A percentile compares a stretch with the other conserved stretches of the same genome.
These are phyloP conservation scores for Pseudogymnoascus sp. DNA, from an alignment of 2,329 filamentous ascomycete genomes.

Conservation along the genomic window DNA sequence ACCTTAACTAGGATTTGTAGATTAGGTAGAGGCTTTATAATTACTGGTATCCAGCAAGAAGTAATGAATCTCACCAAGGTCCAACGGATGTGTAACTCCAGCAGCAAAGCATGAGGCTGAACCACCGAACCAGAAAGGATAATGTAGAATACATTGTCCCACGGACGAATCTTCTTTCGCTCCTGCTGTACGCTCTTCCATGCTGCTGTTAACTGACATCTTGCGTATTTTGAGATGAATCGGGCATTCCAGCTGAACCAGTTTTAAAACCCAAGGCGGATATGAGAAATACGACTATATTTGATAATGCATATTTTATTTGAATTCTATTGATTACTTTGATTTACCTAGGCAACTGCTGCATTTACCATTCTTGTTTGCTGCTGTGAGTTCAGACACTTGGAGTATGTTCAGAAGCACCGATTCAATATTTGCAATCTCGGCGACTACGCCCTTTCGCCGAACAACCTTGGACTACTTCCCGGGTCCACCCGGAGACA, in stretches of 20 bases:
- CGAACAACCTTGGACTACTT: background rate
- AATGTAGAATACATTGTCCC: conserved; percentile 31
- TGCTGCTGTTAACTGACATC: background rate
- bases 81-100: conserved; percentile 84
- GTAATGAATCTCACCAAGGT: conserved; percentile 60
- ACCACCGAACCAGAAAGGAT: conserved; percentile 94
- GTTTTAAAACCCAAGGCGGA: background rate
- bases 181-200: background rate
- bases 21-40: background rate
- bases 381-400: background rate
- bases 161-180: background rate
- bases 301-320: background rate
- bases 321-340: background rate
- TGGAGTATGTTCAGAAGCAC: background rate
- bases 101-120: conserved; percentile 89
- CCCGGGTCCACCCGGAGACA: background rate
- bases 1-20: conserved; percentile 44
- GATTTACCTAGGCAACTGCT: background rate
- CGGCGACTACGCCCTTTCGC: background rate
- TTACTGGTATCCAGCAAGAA: background rate
- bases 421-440: background rate
- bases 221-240: background rate
- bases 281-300: background rate
- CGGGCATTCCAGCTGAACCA: background rate
- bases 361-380: background rate